phyloP scores from a whole-genome alignment of 768 basidiomycete species.

The Lentinula lateritia region DNA sequence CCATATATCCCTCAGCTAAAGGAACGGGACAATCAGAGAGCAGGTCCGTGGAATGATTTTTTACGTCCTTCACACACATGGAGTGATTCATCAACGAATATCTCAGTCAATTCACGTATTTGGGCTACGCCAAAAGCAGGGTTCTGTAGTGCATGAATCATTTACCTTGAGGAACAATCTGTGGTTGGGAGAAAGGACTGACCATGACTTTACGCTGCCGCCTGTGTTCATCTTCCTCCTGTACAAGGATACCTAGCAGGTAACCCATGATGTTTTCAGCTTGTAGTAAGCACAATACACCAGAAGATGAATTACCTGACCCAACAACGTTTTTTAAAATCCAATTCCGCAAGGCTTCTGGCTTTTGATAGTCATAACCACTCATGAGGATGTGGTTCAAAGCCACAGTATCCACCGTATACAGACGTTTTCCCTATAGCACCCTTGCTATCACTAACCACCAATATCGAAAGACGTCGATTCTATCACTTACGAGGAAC shows the following conservation, averaged over 20 bases:
- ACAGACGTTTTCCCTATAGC: slow-evolving; percentile 26
- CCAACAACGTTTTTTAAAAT: slow-evolving; percentile 25
- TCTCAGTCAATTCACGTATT: slow-evolving; percentile 30
- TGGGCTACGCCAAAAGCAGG: slow-evolving; percentile 40
- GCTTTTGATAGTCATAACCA: slow-evolving; percentile 34
- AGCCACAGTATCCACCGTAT: slow-evolving; percentile 42
- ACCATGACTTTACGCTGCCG: slow-evolving; percentile 43
- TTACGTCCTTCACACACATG: slow-evolving; percentile 16
- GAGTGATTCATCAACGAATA: slow-evolving; percentile 30
- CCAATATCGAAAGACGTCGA: no score
- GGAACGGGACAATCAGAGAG: neutral
- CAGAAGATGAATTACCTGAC: slow-evolving; percentile 16
- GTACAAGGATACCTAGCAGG: slow-evolving; percentile 43
- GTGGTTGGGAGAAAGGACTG: neutral
- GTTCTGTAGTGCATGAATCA: slow-evolving; percentile 24
- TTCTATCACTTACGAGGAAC: slow-evolving; percentile 23
- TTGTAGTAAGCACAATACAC: neutral
- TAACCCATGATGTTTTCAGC: neutral
- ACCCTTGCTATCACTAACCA: neutral
- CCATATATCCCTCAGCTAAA: slow-evolving; percentile 30
- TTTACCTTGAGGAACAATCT: no score
- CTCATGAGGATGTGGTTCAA: slow-evolving; percentile 43
- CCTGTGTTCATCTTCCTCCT: slow-evolving; percentile 42
- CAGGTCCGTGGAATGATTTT: neutral
- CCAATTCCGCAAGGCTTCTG: slow-evolving; percentile 18